These are phyloP conservation scores for Neoconidiobolus thromboides DNA, from an alignment of 371 early-diverging fungal species.

Conservation along the genomic window DNA sequence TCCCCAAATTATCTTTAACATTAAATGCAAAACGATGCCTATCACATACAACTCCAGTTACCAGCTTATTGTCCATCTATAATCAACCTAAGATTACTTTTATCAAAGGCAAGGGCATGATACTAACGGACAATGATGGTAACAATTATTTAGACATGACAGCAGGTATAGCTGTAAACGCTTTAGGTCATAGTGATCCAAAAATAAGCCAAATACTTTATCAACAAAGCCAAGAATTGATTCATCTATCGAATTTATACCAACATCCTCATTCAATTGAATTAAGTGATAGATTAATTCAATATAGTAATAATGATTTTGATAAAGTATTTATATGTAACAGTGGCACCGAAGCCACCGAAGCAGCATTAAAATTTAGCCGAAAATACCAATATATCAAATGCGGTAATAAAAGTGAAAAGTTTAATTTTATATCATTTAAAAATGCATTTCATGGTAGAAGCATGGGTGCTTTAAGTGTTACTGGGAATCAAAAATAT, in stretches of 20 bases:
- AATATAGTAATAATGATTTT: constrained; percentile 19
- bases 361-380: constrained; percentile 87
- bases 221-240: constrained; percentile 58
- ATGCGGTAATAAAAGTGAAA: constrained; percentile 10
- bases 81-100: no score
- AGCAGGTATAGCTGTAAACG: constrained; percentile 79
- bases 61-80: no score
- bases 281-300: constrained; percentile 45
- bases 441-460: constrained; percentile 87
- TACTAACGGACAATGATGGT: not conserved
- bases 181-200: constrained; percentile 65
- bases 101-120: no score
- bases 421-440: constrained; percentile 55
- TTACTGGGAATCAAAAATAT: constrained; percentile 78
- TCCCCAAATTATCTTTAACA: no score
- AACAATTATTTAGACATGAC: constrained; percentile 62
- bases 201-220: constrained; percentile 37
- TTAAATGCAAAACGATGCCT: no score
- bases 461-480: constrained; percentile 79
- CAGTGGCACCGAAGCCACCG: constrained; percentile 83
- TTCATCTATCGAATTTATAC: constrained; percentile 71
- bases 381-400: constrained; percentile 49
- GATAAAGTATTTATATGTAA: constrained; percentile 67
- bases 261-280: constrained; percentile 54
- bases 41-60: no score